These are phyloP conservation scores for Coniochaeta sp. DNA, from an alignment of 2,329 filamentous ascomycete genomes.

Conservation along the genomic window DNA sequence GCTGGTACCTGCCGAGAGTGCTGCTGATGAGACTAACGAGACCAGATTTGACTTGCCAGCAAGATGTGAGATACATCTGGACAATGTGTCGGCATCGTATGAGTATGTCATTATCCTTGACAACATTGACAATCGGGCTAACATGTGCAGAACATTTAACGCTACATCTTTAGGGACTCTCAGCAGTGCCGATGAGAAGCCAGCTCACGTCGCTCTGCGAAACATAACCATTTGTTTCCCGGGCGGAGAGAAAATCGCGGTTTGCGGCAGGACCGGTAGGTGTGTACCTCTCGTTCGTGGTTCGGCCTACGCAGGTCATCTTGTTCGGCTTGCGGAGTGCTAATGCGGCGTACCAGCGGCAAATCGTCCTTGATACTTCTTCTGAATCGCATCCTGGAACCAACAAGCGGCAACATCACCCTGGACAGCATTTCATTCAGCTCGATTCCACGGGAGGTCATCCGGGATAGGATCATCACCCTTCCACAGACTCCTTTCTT, in stretches of 20 bases:
- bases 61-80: conserved; percentile 7
- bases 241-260: conserved; percentile 23
- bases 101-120: background rate
- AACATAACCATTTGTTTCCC: conserved; percentile 15
- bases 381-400: conserved; percentile 29
- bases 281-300: conserved; percentile 1
- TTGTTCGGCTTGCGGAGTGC: conserved; percentile 17
- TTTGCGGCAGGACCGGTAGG: conserved; percentile 32
- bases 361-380: conserved; percentile 31
- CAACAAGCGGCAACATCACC: conserved; percentile 19
- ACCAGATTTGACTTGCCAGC: conserved; percentile 9
- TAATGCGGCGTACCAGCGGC: conserved; percentile 29
- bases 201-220: conserved; percentile 10
- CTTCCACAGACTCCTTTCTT: conserved; percentile 45
- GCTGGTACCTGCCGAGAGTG: conserved; percentile 7
- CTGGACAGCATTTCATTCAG: conserved; percentile 30
- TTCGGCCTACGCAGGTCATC: too few relatives aligned
- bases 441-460: conserved; percentile 25
- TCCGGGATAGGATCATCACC: conserved; percentile 39
- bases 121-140: background rate
- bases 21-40: conserved; percentile 14
- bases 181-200: background rate
- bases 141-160: background rate
- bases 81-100: conserved; percentile 11
- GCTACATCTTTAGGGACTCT: background rate